phyloP scores from a whole-genome alignment of 2,329 filamentous ascomycete genomes.

The Claviceps purpurea region DNA sequence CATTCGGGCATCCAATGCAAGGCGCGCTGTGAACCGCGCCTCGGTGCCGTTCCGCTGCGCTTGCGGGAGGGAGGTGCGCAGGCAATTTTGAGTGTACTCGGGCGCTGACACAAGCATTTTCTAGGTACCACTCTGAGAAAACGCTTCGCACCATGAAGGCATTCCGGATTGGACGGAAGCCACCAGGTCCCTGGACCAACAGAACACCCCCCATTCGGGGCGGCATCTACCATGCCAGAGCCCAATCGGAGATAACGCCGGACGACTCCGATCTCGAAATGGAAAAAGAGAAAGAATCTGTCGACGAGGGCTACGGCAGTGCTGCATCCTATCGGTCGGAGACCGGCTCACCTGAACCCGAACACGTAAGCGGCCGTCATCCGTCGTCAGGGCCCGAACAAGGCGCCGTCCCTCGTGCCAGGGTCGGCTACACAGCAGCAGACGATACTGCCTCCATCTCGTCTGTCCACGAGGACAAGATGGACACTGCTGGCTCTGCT shows the following conservation, averaged over 20 bases:
- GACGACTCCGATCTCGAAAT: constrained; percentile 7
- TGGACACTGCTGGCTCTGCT: neutral
- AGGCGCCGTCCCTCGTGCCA: constrained; percentile 1
- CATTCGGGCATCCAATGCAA: neutral
- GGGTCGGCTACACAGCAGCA: neutral
- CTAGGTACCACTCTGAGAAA: constrained; percentile 42
- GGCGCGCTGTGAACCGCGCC: neutral
- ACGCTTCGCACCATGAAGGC: constrained; percentile 44
- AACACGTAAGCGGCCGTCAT: neutral
- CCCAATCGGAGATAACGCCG: constrained; percentile 3
- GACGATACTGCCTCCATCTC: neutral
- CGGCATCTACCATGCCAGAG: constrained; percentile 17
- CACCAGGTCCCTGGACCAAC: constrained; percentile 41
- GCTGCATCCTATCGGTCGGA: constrained; percentile 5
- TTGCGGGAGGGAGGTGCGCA: neutral
- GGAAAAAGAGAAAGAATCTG: constrained; percentile 6
- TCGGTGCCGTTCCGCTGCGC: neutral
- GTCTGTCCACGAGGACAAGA: neutral
- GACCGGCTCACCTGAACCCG: constrained; percentile 2
- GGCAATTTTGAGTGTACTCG: neutral
- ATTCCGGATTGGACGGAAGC: constrained; percentile 45
- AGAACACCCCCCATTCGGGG: constrained; percentile 45
- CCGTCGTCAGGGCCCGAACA: neutral
- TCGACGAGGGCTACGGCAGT: constrained; percentile 7
- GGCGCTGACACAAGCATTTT: constrained; percentile 7